Base-by-base conservation (phyloP, 257 asterid species). In the Plantago elongata region DNA sequence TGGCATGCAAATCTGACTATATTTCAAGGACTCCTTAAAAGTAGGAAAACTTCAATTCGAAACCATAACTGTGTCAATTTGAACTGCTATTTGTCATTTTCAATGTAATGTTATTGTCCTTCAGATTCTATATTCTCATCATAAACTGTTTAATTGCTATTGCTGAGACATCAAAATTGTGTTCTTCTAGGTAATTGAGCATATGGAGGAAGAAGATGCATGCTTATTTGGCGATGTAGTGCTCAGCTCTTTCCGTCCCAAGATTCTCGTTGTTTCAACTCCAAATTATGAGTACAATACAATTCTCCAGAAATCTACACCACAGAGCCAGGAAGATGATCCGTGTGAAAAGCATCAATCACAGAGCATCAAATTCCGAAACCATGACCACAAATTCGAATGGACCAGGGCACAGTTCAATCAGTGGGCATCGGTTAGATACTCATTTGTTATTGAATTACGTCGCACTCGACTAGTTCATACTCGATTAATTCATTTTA, bases 311-410 rank as follows among this genome's bases (percentile, higher is more conserved):
- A 77, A 77, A 44, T 81, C 89, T 58, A 46, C 84, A 27, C 81
- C 83, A 3, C 79, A 75, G 7, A 69, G 74, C 74, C 86, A 66
- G 51, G 95, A 82, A 61, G 96, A 81, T 9, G 89, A 86, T 51
- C 85, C 78, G 9, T 90, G 84, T 30, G 96, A 86, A 59, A 84
- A 73, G 68, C 75, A 67, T 69, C 84, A 75, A 57, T 60, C 62
- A 8, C 88, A 79, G 30, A 3, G 75, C 10, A 78, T 78, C 64
- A 89, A 84, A 73, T 92, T 89, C 80, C 78, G 99, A 54, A 92
- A 92, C 78, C 90, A 86, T 38, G 99, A 92, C 46, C 99, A 92
- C 81, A 92, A 89, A 73, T 92, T 92, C 17, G 97, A 89, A 69
- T 92, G 99, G 99, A 89, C 97, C 1, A 72, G 99, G 62, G 82